Base-by-base conservation (phyloP, 1,284 basidiomycete species). In the Hymenochaete sp. region DNA sequence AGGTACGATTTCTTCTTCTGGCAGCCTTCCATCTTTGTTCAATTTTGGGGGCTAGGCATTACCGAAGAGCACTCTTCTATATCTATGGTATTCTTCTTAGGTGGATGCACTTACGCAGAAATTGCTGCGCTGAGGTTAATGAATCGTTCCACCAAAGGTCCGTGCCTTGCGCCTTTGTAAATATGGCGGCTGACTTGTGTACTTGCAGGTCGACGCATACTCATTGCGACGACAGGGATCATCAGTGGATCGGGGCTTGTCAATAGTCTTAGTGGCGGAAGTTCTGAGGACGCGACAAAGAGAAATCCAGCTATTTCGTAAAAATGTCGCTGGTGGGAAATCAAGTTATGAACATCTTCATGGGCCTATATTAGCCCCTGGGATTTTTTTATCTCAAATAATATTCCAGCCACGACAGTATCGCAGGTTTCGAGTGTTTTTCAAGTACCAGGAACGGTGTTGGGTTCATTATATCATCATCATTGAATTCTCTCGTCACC, bases 31-130 rank as follows among this genome's bases (percentile, higher is more conserved):
- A 38, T n/a, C 21, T 9, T 16, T 42, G 9, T 43, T 22, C 37
- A 41, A 22, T 27, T 29, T 24, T 38, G 36, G 36, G 18, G 27
- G 19, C 18, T 22, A 44, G 49, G 27, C 6, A 42, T 55, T 22
- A 39, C 41, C 38, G 31, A 47, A 32, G 76, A 76, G 52, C 70
- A 69, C 52, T 65, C 75, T 3, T 80, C 76, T 2, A 96, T 86
- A 2, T 97, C 92, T 1, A 77, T 96, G 18, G 88, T 99, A 8
- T 97, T 97, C 67, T 98, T 98, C 76, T 67, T 98, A n/a, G 96
- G 96, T 27, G 96, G 96, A 2, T 93, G 93, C 61, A 98, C 96
- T 4, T 96, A 89, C 57, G 93, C 95, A 5, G 96, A 98, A 67
- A 88, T 98, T 45, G 83, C 93, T 16, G 93, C 95, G 7, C 62